Percentiles rank a stretch among this genome's conserved stretches.
These are phyloP conservation scores for Aspergillus steynii DNA, from an alignment of 495 filamentous ascomycete species.

Conservation along the genomic window DNA sequence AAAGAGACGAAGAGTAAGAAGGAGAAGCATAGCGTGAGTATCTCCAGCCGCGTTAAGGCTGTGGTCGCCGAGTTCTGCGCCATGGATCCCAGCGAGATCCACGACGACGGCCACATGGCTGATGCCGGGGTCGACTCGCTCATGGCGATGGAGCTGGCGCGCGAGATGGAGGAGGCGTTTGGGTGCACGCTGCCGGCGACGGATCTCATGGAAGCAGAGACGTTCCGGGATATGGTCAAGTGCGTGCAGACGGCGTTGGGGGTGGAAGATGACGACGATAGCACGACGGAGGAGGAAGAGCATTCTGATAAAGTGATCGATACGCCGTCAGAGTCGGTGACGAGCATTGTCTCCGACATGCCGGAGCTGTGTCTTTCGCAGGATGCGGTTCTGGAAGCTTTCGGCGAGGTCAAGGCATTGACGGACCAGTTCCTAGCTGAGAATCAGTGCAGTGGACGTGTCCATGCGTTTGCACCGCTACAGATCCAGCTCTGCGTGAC, in stretches of 20 bases:
- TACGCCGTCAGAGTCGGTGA: slow-evolving; percentile 9
- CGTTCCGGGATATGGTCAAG: slow-evolving; percentile 18
- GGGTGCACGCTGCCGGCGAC: slow-evolving; percentile 35
- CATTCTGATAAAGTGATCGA: background rate
- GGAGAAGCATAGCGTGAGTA: background rate
- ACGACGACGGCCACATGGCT: slow-evolving; percentile 35
- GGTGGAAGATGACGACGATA: background rate
- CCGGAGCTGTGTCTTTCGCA: slow-evolving; percentile 12
- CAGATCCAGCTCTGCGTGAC: slow-evolving; percentile 39
- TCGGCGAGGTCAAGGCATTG: slow-evolving; percentile 29
- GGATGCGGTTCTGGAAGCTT: slow-evolving; percentile 19
- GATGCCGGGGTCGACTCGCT: slow-evolving; percentile 59
- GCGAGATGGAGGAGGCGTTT: slow-evolving; percentile 49
- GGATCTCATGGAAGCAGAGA: slow-evolving; percentile 38
- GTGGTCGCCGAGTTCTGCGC: slow-evolving; percentile 38
- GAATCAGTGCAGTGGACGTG: slow-evolving; percentile 34
- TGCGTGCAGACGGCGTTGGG: slow-evolving; percentile 14
- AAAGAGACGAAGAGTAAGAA: background rate
- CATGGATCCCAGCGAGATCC: slow-evolving; percentile 43
- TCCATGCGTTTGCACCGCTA: slow-evolving; percentile 26
- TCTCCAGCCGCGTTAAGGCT: slow-evolving; percentile 15
- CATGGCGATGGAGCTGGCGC: slow-evolving; percentile 55
- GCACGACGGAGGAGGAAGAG: background rate
- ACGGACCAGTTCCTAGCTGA: slow-evolving; percentile 43
- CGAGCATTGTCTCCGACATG: slow-evolving; percentile 8